Evolutionary conservation across 768 basidiomycete species (phyloP), one percentile per base, ranked within the genome.

Genomic region (Dacryopinax primogenitus): DNA sequence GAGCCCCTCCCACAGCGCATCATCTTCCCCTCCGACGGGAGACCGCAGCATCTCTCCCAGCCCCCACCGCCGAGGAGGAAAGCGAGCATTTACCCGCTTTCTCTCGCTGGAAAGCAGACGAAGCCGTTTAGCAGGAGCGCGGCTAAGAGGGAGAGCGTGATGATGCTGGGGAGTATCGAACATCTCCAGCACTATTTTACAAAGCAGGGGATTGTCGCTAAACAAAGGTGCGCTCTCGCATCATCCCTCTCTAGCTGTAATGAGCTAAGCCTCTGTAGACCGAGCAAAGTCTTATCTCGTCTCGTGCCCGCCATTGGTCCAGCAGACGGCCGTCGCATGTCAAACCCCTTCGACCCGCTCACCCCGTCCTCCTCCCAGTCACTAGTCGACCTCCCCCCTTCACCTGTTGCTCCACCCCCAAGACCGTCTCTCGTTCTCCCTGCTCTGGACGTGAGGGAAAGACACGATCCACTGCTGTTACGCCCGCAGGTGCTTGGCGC

Each of bases 171-270:
- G n/a, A 92, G 90, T 73, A 97, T 97, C 69, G 89, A 95, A 73
- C 90, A 96, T 73, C 82, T 97, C 41, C 94, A 97, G 75, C 87
- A 93, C 71, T 94, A 93, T 73, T 97, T 94, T 71, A 90, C 89
- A 7, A 92, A 92, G 81, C 84, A 88, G 0, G 90, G 90, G 1
- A 81, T 92, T 64, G 81, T 80, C 28, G 80, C 86, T 34, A 84
- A 86, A 77, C 81, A 81, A 75, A 82, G 83, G 91, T 87, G 76
- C 77, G 86, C 79, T 34, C 47, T 62, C 35, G 36, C 18, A 36
- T 26, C 32, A 33, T 11, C 39, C 13, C 16, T 13, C 63, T 41
- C 62, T 34, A 70, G n/a, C 63, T 58, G 33, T 15, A 35, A 67
- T 66, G 64, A 37, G 36, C 62, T 62, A 44, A 45, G 41, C 66